phyloP scores from a whole-genome alignment of 225 moss, liverwort and hornwort genomes.

The Neckera pumila region DNA sequence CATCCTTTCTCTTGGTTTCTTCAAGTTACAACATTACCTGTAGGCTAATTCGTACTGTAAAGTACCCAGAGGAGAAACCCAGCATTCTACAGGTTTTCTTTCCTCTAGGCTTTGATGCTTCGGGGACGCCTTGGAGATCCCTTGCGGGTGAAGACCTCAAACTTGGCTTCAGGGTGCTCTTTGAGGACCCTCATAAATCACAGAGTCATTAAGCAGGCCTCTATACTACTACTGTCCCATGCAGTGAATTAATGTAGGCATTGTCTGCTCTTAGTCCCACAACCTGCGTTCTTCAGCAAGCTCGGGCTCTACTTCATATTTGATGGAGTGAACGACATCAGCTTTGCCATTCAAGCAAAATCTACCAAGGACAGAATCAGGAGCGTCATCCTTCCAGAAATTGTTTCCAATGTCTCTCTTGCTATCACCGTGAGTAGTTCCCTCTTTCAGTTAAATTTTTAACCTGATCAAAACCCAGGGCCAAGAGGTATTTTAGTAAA shows the following conservation, averaged over 20 bases:
- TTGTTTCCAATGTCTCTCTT: not conserved
- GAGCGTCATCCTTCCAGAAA: constrained; percentile 6
- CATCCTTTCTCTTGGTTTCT: not conserved
- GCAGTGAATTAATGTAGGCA: not conserved
- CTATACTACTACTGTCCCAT: not conserved
- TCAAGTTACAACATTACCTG: not conserved
- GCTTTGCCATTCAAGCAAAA: not conserved
- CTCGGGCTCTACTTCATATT: constrained; percentile 3
- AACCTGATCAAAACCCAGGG: not conserved
- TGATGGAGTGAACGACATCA: not conserved
- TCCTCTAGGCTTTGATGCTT: not conserved
- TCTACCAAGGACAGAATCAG: not conserved
- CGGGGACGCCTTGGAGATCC: not conserved
- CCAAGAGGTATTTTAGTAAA: not conserved
- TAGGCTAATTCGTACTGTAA: not conserved
- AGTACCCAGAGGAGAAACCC: not conserved
- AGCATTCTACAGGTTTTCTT: not conserved
- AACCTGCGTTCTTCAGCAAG: not conserved
- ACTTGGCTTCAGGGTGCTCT: not conserved
- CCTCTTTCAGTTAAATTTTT: not conserved
- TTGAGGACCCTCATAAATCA: not conserved
- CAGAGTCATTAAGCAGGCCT: not conserved
- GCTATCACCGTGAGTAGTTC: not conserved
- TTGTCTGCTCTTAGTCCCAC: not conserved
- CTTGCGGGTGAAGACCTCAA: not conserved